Base-by-base conservation (phyloP, 2,329 filamentous ascomycete genomes). In the Camillea tinctor region DNA sequence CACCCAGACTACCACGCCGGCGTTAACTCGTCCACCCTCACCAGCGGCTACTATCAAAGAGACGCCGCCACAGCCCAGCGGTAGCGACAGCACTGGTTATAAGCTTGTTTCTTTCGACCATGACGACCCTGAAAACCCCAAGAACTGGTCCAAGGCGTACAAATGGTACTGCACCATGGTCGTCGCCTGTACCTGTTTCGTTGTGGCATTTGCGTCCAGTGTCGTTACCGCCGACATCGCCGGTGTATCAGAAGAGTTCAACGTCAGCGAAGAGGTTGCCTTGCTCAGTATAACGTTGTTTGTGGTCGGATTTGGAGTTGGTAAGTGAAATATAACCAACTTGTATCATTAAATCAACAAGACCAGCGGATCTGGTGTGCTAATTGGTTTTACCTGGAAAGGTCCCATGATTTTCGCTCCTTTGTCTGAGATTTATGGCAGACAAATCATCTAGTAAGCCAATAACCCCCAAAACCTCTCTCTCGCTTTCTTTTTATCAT, bases 81-180 rank as follows among this genome's bases (percentile, higher is more conserved):
- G 17, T 11, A 44, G 36, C 36, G 17, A 11, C 17, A 44, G 36
- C 36, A 15, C n/a, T n/a, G 17, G 69, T 13, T 83, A 83, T 72
- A 77, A 77, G 65, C 77, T 91, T 9, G 87, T 91, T 36, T 90
- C 88, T 0, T 96, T 95, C 71, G 84, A 81, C 3, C 81, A 88
- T 2, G 78, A 87, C 60, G 91, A 95, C 72, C 84, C 85, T 0
- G 89, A 88, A 64, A 94, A 94, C 69, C 91, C 92, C 0, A 94
- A 94, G 81, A 95, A 94, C 74, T 95, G 90, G 90, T 86, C 83
- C 59, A 92, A 92, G 74, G 79, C 76, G 1, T 89, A 80, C 74
- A 95, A 93, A 76, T 94, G 91, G 91, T 91, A 88, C 70, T 88
- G 86, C 71, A 97, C 92, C 22, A 92, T 96, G 88, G 86, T 92